Conservation (phyloP, 1,284 basidiomycete genomes). For the Trichosporon inkin region DNA sequence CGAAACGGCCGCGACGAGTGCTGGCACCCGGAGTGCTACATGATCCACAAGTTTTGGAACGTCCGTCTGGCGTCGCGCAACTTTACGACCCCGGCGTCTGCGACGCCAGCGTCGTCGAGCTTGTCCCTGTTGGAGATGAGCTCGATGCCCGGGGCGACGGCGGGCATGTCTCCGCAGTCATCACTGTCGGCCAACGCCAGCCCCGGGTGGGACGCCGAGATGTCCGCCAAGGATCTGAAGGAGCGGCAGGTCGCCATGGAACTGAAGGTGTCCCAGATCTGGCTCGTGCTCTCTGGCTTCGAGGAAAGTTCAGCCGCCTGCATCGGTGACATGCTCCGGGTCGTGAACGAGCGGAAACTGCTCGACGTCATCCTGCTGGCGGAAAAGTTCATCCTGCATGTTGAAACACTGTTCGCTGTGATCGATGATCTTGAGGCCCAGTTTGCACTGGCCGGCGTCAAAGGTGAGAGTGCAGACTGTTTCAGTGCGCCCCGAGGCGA, state of each 20-base stretch:
- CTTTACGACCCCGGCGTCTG: slow-evolving; percentile 52
- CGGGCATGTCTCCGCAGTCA: slow-evolving; percentile 37
- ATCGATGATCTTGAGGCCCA: slow-evolving; percentile 94
- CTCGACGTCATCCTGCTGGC: slow-evolving; percentile 96
- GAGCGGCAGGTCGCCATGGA: slow-evolving; percentile 94
- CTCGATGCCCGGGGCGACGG: slow-evolving; percentile 34
- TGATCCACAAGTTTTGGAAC: slow-evolving; percentile 99
- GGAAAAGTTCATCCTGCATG: slow-evolving; percentile 96
- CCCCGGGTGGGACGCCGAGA: slow-evolving; percentile 50
- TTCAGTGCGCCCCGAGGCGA: slow-evolving; percentile 11
- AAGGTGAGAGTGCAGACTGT: slow-evolving; percentile 60
- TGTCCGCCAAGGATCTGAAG: slow-evolving; percentile 78
- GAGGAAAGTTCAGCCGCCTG: slow-evolving; percentile 99
- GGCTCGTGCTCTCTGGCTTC: slow-evolving; percentile 97
- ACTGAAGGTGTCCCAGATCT: slow-evolving; percentile 95
- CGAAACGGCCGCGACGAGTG: slow-evolving; percentile 96
- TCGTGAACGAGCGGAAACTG: slow-evolving; percentile 94
- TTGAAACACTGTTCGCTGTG: slow-evolving; percentile 94
- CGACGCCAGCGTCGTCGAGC: slow-evolving; percentile 53
- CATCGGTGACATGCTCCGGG: slow-evolving; percentile 96
- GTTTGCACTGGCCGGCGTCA: slow-evolving; percentile 74
- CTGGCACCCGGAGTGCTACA: slow-evolving; percentile 99
- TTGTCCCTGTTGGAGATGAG: slow-evolving; percentile 46
- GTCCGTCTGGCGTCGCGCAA: slow-evolving; percentile 83
- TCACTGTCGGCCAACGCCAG: slow-evolving; percentile 9